Conservation (phyloP, 1,284 basidiomycete species). For the Leccinum huronense region DNA sequence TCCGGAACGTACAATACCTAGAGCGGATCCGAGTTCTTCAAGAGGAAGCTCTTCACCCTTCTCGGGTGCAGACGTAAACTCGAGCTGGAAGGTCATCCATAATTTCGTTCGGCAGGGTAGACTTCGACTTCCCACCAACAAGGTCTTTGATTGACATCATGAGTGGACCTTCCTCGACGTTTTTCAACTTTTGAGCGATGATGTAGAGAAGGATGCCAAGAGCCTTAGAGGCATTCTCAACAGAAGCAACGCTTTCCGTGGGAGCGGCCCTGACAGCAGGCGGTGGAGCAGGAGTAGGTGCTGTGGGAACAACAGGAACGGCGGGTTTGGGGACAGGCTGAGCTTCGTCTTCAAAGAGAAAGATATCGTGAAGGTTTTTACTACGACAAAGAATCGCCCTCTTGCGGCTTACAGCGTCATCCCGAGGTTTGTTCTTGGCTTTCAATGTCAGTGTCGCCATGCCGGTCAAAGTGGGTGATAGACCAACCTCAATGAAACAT, state of each 20-base stretch:
- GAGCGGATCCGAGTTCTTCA: constrained; percentile 89
- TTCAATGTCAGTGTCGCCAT: constrained; percentile 96
- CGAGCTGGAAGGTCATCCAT: constrained; percentile 87
- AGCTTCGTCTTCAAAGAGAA: constrained; percentile 90
- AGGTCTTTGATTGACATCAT: constrained; percentile 98
- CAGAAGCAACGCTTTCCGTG: constrained; percentile 65
- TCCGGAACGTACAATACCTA: constrained; percentile 81
- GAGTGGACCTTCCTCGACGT: constrained; percentile 86
- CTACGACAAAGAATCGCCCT: constrained; percentile 90
- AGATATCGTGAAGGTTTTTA: constrained; percentile 96
- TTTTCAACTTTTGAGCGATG: constrained; percentile 98
- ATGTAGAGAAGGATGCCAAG: constrained; percentile 86
- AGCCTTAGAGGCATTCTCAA: constrained; percentile 95
- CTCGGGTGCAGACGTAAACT: constrained; percentile 90
- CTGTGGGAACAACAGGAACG: constrained; percentile 44
- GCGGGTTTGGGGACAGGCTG: constrained; percentile 48
- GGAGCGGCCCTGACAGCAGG: constrained; percentile 47
- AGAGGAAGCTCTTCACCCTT: constrained; percentile 97
- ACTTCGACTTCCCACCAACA: constrained; percentile 87
- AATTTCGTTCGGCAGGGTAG: constrained; percentile 94
- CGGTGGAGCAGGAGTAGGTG: constrained; percentile 44
- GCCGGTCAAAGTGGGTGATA: constrained; percentile 92
- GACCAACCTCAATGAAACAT: constrained; percentile 93
- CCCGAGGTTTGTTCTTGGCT: constrained; percentile 91
- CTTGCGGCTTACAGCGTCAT: constrained; percentile 80